Conservation (phyloP, 2,329 filamentous ascomycete species). For the Xylaria sp. region DNA sequence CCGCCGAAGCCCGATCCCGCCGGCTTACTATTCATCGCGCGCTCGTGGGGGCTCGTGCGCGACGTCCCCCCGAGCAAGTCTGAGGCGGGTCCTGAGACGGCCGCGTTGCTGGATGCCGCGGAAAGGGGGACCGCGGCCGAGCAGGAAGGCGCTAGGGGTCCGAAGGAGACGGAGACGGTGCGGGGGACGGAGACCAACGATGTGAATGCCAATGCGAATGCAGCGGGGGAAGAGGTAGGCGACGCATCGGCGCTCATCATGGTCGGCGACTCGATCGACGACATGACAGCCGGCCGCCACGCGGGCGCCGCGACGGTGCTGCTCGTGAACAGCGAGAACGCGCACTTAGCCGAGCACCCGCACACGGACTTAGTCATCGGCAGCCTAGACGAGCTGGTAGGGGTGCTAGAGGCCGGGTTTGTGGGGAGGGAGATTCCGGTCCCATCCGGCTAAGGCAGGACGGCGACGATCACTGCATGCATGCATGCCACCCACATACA, state of each 20-base stretch:
- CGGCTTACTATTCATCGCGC: constrained; percentile 87
- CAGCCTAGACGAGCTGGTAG: constrained; percentile 79
- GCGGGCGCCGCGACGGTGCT: constrained; percentile 94
- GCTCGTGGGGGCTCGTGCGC: constrained; percentile 73
- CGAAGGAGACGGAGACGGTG: constrained; percentile 1
- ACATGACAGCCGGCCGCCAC: constrained; percentile 86
- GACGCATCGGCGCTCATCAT: constrained; percentile 67
- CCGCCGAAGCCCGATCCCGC: constrained; percentile 90
- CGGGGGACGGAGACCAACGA: not conserved
- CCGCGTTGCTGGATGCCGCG: constrained; percentile 26
- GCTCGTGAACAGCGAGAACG: constrained; percentile 84
- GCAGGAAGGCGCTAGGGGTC: constrained; percentile 40
- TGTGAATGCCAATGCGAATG: not conserved
- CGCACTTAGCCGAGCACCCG: constrained; percentile 73
- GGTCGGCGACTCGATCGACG: constrained; percentile 87
- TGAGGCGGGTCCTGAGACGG: constrained; percentile 25
- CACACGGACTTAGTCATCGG: constrained; percentile 81
- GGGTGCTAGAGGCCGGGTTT: constrained; percentile 80
- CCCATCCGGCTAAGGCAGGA: not conserved
- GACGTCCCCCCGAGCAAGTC: constrained; percentile 13
- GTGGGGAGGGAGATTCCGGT: constrained; percentile 58
- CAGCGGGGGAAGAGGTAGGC: constrained; percentile 53
- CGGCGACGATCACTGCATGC: not conserved
- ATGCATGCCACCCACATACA: not conserved
- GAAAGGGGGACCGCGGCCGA: constrained; percentile 20